These are phyloP conservation scores for Pichia sp. DNA, from an alignment of 1,139 yeast species.

Conservation along the genomic window DNA sequence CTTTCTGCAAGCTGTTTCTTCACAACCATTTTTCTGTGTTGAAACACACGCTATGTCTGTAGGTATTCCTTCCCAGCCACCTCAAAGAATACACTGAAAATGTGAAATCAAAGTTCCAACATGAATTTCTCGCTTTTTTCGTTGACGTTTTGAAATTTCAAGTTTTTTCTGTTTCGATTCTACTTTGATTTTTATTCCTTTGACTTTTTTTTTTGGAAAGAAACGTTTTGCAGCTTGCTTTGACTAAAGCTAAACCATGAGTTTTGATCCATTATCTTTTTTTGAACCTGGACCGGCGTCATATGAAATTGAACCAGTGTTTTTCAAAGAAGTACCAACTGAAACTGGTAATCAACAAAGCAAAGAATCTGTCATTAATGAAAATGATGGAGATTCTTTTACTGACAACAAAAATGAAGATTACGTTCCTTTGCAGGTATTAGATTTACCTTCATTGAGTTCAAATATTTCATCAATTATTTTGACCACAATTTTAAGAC, in stretches of 20 bases:
- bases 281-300: constrained; percentile 21
- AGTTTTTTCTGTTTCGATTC: no score
- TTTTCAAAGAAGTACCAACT: no score
- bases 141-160: no score
- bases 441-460: constrained; percentile 60
- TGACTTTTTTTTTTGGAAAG: background rate
- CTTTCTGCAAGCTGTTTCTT: constrained; percentile 46
- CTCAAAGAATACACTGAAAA: no score
- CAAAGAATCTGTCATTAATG: background rate
- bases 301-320: no score
- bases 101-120: no score
- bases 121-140: no score
- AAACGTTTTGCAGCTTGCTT: background rate
- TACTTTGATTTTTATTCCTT: background rate
- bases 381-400: background rate
- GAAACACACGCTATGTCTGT: no score
- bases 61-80: no score
- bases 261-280: constrained; percentile 39
- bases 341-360: background rate
- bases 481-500: constrained; percentile 40
- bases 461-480: constrained; percentile 45
- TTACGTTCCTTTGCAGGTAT: constrained; percentile 18
- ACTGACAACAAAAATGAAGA: background rate
- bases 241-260: constrained; percentile 1
- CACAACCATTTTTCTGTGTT: background rate